These are phyloP conservation scores for Zymoseptoria pseudotritici DNA, from an alignment of 2,329 filamentous ascomycete genomes.

Conservation along the genomic window DNA sequence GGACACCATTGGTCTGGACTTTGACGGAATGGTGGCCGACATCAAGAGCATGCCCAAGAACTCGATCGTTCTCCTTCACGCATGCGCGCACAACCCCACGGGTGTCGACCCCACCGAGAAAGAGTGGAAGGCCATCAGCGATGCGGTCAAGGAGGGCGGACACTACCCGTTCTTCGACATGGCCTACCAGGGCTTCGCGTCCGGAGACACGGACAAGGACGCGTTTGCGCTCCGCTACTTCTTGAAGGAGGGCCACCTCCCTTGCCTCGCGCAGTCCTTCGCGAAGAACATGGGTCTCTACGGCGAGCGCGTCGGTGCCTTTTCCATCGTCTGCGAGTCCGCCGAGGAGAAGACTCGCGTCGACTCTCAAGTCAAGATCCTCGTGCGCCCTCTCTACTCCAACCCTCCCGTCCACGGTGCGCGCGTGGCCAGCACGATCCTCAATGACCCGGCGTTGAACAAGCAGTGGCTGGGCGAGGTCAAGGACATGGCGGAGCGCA, in stretches of 20 bases:
- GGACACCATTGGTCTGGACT: slow-evolving; percentile 95
- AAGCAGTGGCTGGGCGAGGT: slow-evolving; percentile 93
- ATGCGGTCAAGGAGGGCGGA: slow-evolving; percentile 73
- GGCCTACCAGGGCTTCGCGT: slow-evolving; percentile 98
- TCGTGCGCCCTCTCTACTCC: slow-evolving; percentile 94
- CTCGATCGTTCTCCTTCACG: slow-evolving; percentile 89
- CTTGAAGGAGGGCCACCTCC: slow-evolving; percentile 81
- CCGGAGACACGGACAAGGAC: slow-evolving; percentile 82
- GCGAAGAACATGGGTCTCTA: slow-evolving; percentile 99
- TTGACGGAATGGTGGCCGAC: slow-evolving; percentile 84
- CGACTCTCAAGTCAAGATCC: slow-evolving; percentile 96
- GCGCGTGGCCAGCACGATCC: slow-evolving; percentile 84
- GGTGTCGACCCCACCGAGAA: slow-evolving; percentile 86
- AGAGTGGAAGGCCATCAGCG: slow-evolving; percentile 88
- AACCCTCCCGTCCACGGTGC: slow-evolving; percentile 97
- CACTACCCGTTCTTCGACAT: slow-evolving; percentile 99
- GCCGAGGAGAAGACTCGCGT: slow-evolving; percentile 90
- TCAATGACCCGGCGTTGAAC: slow-evolving; percentile 78
- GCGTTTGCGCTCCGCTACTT: slow-evolving; percentile 93
- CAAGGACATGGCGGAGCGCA: slow-evolving; percentile 97
- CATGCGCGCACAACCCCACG: slow-evolving; percentile 96
- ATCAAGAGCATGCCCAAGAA: slow-evolving; percentile 80
- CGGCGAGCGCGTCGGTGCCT: slow-evolving; percentile 94
- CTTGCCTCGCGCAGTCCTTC: slow-evolving; percentile 85
- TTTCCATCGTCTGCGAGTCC: slow-evolving; percentile 81